These are phyloP conservation scores for Sporormia fimetaria DNA, from an alignment of 495 filamentous ascomycete species.

Conservation along the genomic window DNA sequence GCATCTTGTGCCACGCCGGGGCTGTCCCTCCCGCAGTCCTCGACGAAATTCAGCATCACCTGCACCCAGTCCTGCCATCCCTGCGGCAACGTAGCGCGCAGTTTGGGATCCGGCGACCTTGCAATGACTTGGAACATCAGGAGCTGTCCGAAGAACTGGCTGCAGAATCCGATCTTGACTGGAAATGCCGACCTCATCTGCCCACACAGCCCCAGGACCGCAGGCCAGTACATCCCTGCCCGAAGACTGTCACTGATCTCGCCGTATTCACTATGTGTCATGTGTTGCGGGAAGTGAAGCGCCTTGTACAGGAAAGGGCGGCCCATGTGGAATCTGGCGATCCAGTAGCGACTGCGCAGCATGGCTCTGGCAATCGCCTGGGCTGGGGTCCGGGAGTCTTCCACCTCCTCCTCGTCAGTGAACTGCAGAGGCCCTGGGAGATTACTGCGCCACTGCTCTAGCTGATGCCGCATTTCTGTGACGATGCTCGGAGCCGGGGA, in stretches of 20 bases:
- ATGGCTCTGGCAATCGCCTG: conserved; percentile 23
- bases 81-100: conserved; percentile 15
- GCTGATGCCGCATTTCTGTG: conserved; percentile 23
- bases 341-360: conserved; percentile 20
- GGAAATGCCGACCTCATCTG: conserved; percentile 19
- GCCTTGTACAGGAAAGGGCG: conserved; percentile 25
- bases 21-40: conserved; percentile 13
- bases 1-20: conserved; percentile 21
- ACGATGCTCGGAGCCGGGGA: conserved; percentile 12
- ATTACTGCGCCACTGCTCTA: conserved; percentile 23
- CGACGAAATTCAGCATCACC: conserved; percentile 17
- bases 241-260: conserved; percentile 8
- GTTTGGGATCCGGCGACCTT: conserved; percentile 7
- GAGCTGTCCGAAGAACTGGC: conserved; percentile 21
- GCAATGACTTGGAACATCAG: conserved; percentile 15
- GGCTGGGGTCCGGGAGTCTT: conserved; percentile 16
- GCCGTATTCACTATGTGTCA: conserved; percentile 9
- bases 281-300: conserved; percentile 12
- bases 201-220: conserved; percentile 15
- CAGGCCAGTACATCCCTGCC: conserved; percentile 19
- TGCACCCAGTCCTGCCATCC: conserved; percentile 22
- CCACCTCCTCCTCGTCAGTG: conserved; percentile 8
- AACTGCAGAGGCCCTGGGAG: conserved; percentile 22
- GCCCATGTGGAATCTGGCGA: conserved; percentile 23
- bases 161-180: conserved; percentile 24